These are phyloP conservation scores for Triticum urartu DNA, from an alignment of 176 grass and related monocot genomes.

Conservation along the genomic window DNA sequence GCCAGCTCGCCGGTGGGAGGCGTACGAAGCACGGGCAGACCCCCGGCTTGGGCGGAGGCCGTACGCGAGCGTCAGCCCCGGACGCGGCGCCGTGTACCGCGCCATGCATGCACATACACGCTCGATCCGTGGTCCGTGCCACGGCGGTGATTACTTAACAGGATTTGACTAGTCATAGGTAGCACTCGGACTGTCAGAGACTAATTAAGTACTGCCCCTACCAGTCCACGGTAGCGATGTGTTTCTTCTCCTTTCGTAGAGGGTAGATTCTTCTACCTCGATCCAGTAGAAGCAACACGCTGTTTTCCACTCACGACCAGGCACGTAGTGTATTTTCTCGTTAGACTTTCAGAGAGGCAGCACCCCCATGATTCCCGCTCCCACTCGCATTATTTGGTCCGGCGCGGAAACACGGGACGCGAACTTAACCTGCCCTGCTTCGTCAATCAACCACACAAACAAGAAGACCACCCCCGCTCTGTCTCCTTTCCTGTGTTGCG, in stretches of 20 bases:
- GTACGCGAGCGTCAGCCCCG: constrained; percentile 16
- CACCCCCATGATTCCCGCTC: constrained; percentile 41
- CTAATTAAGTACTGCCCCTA: too few species aligned
- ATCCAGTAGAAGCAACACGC: neutral
- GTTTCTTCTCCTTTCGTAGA: too few species aligned
- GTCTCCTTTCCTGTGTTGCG: too few species aligned
- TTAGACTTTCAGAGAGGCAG: constrained; percentile 4
- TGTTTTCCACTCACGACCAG: neutral
- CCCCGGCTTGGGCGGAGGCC: neutral
- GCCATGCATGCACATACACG: neutral
- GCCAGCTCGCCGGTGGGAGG: neutral
- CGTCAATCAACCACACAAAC: neutral
- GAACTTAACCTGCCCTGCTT: neutral
- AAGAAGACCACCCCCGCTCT: neutral
- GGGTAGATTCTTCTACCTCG: neutral
- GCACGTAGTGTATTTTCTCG: neutral
- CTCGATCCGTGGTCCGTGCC: neutral
- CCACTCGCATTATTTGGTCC: constrained; percentile 14
- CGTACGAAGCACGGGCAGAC: neutral
- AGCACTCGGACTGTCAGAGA: too few species aligned
- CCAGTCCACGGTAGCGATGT: too few species aligned
- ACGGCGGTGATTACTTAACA: neutral
- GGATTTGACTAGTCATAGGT: too few species aligned
- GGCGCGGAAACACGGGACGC: neutral
- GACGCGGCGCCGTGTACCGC: neutral